Conservation (phyloP, 352 stramenopile genomes). For the Globisporangium okanoganense region DNA sequence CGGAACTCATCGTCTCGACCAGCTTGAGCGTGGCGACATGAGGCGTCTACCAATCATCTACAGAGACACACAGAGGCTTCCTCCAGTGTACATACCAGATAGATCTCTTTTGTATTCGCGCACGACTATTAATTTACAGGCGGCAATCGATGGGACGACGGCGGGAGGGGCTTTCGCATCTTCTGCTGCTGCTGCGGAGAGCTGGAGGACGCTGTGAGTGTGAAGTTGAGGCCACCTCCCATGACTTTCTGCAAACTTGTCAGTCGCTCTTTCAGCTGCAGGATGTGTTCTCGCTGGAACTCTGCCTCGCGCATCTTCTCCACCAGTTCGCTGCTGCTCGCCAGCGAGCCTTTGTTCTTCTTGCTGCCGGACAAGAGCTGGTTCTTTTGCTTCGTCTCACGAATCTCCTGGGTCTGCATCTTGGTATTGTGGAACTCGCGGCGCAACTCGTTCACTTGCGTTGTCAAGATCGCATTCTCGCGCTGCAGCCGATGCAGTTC, state of each 20-base stretch:
- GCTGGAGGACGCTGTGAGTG: slow-evolving; percentile 30
- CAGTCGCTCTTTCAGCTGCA: slow-evolving; percentile 65
- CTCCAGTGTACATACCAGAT: neutral
- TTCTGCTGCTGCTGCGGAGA: slow-evolving; percentile 15
- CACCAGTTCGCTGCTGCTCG: slow-evolving; percentile 21
- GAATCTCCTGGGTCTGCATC: slow-evolving; percentile 65
- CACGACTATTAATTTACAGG: slow-evolving; percentile 37
- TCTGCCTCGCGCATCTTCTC: slow-evolving; percentile 65
- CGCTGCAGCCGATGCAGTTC: slow-evolving; percentile 77
- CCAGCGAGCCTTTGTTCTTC: slow-evolving; percentile 14
- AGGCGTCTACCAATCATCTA: no score
- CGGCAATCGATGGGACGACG: slow-evolving; percentile 47
- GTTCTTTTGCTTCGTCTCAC: slow-evolving; percentile 38
- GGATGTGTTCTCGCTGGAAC: slow-evolving; percentile 68
- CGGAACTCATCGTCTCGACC: slow-evolving; percentile 17
- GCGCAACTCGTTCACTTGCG: slow-evolving; percentile 78
- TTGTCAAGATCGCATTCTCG: slow-evolving; percentile 79
- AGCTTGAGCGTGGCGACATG: neutral
- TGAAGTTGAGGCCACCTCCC: slow-evolving; percentile 52
- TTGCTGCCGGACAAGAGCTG: slow-evolving; percentile 12
- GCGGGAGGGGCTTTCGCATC: slow-evolving; percentile 9
- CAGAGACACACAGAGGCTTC: no score
- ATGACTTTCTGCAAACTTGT: slow-evolving; percentile 60
- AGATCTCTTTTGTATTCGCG: neutral
- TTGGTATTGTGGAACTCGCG: slow-evolving; percentile 78